Percentiles rank a stretch among this genome's conserved stretches.
These are phyloP conservation scores for Peronospora destructor DNA, from an alignment of 352 stramenopile species.

Conservation along the genomic window DNA sequence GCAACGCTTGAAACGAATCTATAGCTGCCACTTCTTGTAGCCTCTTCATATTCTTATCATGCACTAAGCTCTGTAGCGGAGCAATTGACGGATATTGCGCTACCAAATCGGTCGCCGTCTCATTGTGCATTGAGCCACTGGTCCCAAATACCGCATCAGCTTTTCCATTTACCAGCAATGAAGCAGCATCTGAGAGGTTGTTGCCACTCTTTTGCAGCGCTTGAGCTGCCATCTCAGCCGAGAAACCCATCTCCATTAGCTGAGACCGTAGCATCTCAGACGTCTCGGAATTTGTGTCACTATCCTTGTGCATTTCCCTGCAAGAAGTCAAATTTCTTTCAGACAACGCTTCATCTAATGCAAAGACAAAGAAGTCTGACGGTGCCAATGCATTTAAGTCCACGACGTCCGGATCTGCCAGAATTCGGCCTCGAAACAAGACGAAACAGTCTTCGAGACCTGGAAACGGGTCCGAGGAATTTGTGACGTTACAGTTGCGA, in stretches of 20 bases:
- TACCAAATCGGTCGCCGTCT: slow-evolving; percentile 1
- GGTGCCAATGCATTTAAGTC: slow-evolving; percentile 43
- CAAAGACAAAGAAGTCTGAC: slow-evolving; percentile 63
- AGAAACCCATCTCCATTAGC: slow-evolving; percentile 66
- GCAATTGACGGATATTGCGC: slow-evolving; percentile 15
- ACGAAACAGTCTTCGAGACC: slow-evolving; percentile 34
- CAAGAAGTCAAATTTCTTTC: neutral
- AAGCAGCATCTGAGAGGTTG: slow-evolving; percentile 35
- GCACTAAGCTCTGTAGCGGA: slow-evolving; percentile 19
- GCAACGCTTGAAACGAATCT: slow-evolving; percentile 43
- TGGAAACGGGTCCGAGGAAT: neutral
- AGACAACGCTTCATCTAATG: slow-evolving; percentile 24
- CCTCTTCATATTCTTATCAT: slow-evolving; percentile 20
- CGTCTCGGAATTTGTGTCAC: slow-evolving; percentile 9
- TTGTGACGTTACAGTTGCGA: slow-evolving; percentile 3
- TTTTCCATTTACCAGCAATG: slow-evolving; percentile 30
- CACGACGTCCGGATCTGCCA: slow-evolving; percentile 51
- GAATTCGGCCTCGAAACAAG: slow-evolving; percentile 47
- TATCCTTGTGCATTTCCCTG: slow-evolving; percentile 11
- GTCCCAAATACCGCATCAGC: neutral
- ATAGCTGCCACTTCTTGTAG: slow-evolving; percentile 24
- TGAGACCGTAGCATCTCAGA: slow-evolving; percentile 23
- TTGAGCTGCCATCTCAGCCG: slow-evolving; percentile 14
- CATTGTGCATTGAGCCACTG: neutral
- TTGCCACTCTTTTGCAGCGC: slow-evolving; percentile 26